Evolutionary conservation across 352 stramenopile species (phyloP).

Genomic region (Globisporangium cylindrosporum): DNA sequence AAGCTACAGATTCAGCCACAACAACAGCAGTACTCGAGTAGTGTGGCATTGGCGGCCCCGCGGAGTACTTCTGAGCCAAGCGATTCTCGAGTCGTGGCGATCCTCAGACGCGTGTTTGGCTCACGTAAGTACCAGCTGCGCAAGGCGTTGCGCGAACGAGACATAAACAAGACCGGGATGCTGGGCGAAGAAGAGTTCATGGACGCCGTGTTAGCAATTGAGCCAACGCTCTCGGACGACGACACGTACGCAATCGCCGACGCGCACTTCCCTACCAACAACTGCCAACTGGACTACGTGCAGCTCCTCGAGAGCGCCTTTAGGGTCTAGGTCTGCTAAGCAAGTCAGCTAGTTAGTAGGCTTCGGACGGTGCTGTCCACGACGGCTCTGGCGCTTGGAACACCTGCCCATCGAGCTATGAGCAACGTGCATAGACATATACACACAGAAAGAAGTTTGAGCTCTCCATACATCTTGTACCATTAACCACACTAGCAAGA

Average conservation of each 20-base stretch:
- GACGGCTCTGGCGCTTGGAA: constrained; percentile 56
- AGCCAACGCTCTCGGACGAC: constrained; percentile 60
- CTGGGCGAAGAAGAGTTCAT: constrained; percentile 79
- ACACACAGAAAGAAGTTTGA: constrained; percentile 12
- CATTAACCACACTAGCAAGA: background rate
- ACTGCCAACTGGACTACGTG: constrained; percentile 63
- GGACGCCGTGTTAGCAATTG: constrained; percentile 55
- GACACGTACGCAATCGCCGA: constrained; percentile 74
- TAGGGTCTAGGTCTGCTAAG: constrained; percentile 18
- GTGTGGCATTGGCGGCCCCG: background rate
- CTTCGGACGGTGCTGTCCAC: constrained; percentile 47
- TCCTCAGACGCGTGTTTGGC: constrained; percentile 57
- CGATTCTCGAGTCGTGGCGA: constrained; percentile 32
- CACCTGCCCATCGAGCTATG: constrained; percentile 64
- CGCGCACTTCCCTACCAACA: constrained; percentile 73
- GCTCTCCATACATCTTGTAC: background rate
- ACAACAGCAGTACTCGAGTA: background rate
- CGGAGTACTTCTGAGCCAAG: background rate
- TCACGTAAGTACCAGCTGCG: constrained; percentile 68
- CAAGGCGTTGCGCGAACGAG: constrained; percentile 57
- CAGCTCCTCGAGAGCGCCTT: constrained; percentile 71
- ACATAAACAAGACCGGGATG: constrained; percentile 49
- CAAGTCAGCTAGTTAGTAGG: constrained; percentile 29
- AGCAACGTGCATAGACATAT: constrained; percentile 3
- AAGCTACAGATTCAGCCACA: constrained; percentile 3